Conservation (phyloP, 768 basidiomycete genomes). For the Neoboletus subvelutipes region DNA sequence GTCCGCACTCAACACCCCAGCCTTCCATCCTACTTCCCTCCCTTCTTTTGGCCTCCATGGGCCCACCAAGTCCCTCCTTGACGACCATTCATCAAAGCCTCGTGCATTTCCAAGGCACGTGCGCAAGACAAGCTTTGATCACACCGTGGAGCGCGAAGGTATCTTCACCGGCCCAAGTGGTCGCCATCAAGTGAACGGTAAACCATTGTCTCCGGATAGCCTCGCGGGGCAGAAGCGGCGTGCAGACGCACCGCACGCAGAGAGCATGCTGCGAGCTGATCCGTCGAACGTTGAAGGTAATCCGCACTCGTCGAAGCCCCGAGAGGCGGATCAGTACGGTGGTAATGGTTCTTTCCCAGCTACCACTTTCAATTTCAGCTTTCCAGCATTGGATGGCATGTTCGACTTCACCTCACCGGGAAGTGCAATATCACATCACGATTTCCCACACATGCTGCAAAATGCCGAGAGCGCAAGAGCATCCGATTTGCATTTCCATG, state of each 20-base stretch:
- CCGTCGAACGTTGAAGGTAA: slow-evolving; percentile 54
- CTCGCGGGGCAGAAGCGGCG: slow-evolving; percentile 73
- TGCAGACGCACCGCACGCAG: slow-evolving; percentile 77
- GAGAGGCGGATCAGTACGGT: slow-evolving; percentile 42
- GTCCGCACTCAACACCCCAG: slow-evolving; percentile 46
- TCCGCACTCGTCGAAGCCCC: slow-evolving; percentile 28
- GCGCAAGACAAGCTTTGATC: slow-evolving; percentile 94
- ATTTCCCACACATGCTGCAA: slow-evolving; percentile 35
- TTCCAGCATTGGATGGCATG: slow-evolving; percentile 61
- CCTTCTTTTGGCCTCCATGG: slow-evolving; percentile 72
- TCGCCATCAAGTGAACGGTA: slow-evolving; percentile 80
- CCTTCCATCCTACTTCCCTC: slow-evolving; percentile 68
- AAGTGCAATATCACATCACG: slow-evolving; percentile 36
- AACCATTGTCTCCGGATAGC: slow-evolving; percentile 64
- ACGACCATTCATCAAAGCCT: slow-evolving; percentile 38
- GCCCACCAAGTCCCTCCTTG: slow-evolving; percentile 35
- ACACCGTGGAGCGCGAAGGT: slow-evolving; percentile 74
- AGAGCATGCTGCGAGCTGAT: slow-evolving; percentile 79
- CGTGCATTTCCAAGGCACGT: slow-evolving; percentile 80
- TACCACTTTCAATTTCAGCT: slow-evolving; percentile 70
- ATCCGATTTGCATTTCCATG: slow-evolving; percentile 33
- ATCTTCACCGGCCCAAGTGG: slow-evolving; percentile 58
- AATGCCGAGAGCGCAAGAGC: slow-evolving; percentile 28
- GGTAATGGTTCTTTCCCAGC: slow-evolving; percentile 59
- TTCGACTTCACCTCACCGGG: slow-evolving; percentile 49